Evolutionary conservation across 192 early-diverging fungal genomes (phyloP).

Genomic region (Podila minutissima): DNA sequence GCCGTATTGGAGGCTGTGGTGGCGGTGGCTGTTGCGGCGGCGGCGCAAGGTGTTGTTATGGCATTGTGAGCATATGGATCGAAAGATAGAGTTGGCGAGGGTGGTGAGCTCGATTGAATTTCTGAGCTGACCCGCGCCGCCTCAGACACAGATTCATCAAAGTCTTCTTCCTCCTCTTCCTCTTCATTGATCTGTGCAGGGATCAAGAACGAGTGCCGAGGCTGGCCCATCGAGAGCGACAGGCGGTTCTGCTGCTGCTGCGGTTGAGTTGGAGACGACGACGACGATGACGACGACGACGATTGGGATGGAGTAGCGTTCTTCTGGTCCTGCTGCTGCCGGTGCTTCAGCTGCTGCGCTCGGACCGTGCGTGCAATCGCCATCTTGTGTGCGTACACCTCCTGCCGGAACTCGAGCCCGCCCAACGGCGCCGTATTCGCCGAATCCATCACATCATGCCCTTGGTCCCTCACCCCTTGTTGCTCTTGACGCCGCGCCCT

Average conservation of each 20-base stretch:
- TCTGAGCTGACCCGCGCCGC: neutral
- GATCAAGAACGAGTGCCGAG: slow-evolving; percentile 15
- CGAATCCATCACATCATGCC: neutral
- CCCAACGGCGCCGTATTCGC: neutral
- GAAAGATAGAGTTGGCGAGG: neutral
- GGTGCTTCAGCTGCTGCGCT: slow-evolving; percentile 26
- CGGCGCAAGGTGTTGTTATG: neutral
- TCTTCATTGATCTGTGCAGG: slow-evolving; percentile 39
- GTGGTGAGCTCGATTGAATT: neutral
- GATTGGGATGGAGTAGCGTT: neutral
- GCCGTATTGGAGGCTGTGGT: neutral
- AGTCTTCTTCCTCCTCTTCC: neutral
- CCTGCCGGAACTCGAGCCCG: slow-evolving; percentile 44
- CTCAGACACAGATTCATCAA: neutral
- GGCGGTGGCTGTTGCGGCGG: neutral
- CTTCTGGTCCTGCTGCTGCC: neutral
- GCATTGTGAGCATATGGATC: neutral
- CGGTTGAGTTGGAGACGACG: neutral
- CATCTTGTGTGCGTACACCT: slow-evolving; percentile 46
- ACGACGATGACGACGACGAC: neutral
- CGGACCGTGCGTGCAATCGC: slow-evolving; percentile 34
- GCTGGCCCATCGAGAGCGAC: neutral
- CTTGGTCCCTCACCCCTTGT: neutral
- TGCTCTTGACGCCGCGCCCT: slow-evolving; percentile 11
- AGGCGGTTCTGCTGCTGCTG: neutral